Conservation (phyloP, 192 early-diverging fungal species). For the Backusella parvicylindrica region DNA sequence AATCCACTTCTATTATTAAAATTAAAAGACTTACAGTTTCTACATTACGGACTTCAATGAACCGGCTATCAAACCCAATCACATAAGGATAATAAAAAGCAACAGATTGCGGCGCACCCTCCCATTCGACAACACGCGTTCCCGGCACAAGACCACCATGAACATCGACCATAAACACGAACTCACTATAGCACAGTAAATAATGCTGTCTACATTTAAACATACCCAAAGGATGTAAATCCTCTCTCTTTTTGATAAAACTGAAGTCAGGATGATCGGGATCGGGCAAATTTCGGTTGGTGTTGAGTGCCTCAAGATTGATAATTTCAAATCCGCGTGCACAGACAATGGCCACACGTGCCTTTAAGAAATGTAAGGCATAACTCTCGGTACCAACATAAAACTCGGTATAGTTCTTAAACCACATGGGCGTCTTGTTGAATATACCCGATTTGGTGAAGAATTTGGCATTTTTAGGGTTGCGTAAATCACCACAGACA, state of each 20-base stretch:
- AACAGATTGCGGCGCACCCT: slow-evolving; percentile 78
- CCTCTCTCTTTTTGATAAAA: slow-evolving; percentile 78
- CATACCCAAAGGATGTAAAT: slow-evolving; percentile 73
- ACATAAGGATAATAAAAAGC: slow-evolving; percentile 82
- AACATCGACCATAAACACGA: slow-evolving; percentile 77
- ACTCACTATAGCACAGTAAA: slow-evolving; percentile 86
- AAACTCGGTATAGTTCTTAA: slow-evolving; percentile 60
- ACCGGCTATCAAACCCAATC: slow-evolving; percentile 84
- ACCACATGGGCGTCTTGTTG: slow-evolving; percentile 19
- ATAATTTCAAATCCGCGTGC: slow-evolving; percentile 92
- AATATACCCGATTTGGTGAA: slow-evolving; percentile 26
- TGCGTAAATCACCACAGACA: slow-evolving; percentile 29
- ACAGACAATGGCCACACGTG: slow-evolving; percentile 84
- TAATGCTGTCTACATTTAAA: slow-evolving; percentile 76
- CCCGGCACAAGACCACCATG: slow-evolving; percentile 42
- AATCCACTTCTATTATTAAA: background rate
- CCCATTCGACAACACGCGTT: slow-evolving; percentile 73
- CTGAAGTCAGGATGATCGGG: slow-evolving; percentile 69
- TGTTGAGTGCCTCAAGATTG: slow-evolving; percentile 77
- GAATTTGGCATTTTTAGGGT: slow-evolving; percentile 28
- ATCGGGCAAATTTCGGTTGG: slow-evolving; percentile 78
- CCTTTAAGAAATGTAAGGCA: slow-evolving; percentile 81
- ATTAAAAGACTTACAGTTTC: slow-evolving; percentile 53
- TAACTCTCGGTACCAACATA: slow-evolving; percentile 88
- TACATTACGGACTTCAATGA: slow-evolving; percentile 87